Evolutionary conservation across 352 stramenopile genomes (phyloP).

Genomic region (Globisporangium alternatum): DNA sequence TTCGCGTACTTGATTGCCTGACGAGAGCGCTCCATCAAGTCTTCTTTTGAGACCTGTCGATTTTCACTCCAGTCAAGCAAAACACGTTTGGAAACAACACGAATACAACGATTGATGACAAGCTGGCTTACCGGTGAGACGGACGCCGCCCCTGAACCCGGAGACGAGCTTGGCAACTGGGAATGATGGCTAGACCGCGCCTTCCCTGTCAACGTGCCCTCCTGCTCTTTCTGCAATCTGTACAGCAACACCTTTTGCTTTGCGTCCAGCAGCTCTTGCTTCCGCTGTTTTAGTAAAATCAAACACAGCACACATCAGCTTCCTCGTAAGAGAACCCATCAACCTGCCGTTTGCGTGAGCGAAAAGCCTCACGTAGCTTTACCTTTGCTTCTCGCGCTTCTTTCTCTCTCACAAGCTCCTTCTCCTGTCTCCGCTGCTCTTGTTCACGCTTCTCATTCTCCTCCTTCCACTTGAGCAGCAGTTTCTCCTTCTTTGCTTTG

Average conservation of each 20-base stretch:
- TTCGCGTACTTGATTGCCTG: conserved; percentile 59
- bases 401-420: conserved; percentile 27
- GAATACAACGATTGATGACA: background rate
- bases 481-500: conserved; percentile 24
- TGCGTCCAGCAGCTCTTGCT: conserved; percentile 59
- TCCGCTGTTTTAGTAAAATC: conserved; percentile 22
- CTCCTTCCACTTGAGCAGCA: conserved; percentile 41
- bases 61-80: background rate
- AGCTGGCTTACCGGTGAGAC: conserved; percentile 28
- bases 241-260: conserved; percentile 79
- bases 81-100: background rate
- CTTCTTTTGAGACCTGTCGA: conserved; percentile 36
- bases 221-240: conserved; percentile 76
- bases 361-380: background rate
- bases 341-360: background rate
- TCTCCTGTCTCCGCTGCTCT: conserved; percentile 29
- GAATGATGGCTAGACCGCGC: conserved; percentile 17
- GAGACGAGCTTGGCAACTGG: conserved; percentile 18
- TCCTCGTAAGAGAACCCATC: background rate
- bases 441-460: conserved; percentile 43
- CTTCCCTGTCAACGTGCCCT: conserved; percentile 16
- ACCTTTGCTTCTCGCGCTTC: conserved; percentile 57
- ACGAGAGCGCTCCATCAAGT: conserved; percentile 46
- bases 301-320: background rate
- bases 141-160: background rate